phyloP scores from a whole-genome alignment of 2,329 filamentous ascomycete genomes.

The Blastomyces gilchristii region DNA sequence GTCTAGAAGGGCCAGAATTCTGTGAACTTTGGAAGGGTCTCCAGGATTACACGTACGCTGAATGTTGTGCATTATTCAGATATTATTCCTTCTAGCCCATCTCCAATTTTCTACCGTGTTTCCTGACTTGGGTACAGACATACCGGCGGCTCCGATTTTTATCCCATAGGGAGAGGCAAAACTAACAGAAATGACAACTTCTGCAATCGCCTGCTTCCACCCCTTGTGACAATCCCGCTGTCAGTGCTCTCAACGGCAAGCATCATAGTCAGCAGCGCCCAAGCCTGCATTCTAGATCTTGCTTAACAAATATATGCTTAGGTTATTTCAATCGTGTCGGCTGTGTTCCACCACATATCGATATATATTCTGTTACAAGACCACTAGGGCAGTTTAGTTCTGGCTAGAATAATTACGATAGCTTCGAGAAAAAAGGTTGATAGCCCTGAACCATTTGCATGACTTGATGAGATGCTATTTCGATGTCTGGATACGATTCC shows the following conservation, averaged over 20 bases:
- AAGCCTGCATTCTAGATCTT: not conserved
- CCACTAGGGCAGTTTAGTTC: no score
- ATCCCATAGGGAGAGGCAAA: not conserved
- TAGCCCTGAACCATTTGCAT: not conserved
- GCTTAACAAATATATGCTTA: no score
- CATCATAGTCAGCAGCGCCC: not conserved
- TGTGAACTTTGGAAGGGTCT: no score
- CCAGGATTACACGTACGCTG: not conserved
- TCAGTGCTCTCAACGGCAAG: not conserved
- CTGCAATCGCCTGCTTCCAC: not conserved
- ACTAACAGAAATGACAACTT: not conserved
- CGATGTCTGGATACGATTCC: not conserved
- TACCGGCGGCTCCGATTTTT: not conserved
- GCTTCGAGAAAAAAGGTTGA: no score
- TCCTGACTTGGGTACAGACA: not conserved
- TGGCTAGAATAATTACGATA: no score
- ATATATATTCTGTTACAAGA: no score
- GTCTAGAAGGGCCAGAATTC: no score
- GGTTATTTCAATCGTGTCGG: no score
- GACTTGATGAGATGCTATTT: no score
- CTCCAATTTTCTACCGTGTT: not conserved
- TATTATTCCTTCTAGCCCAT: not conserved
- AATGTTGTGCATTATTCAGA: not conserved
- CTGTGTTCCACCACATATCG: no score
- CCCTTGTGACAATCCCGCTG: not conserved